Percentiles rank a stretch among this genome's conserved stretches.
Conservation (phyloP, 2,329 filamentous ascomycete species). For the Colletotrichum coccodes region DNA sequence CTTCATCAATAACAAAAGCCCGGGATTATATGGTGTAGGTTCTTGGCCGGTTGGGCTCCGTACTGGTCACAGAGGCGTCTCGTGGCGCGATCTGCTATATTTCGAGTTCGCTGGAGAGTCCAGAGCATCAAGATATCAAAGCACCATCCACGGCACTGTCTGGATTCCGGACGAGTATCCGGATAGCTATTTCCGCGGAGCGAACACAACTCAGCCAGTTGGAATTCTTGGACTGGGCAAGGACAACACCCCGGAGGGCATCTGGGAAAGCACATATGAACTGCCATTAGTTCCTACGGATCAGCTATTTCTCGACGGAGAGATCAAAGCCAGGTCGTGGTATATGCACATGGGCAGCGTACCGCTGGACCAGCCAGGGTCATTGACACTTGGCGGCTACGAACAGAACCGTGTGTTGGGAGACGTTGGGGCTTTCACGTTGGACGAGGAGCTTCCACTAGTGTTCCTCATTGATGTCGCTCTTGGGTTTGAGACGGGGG, state of each 20-base stretch:
- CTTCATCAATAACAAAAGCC: too few species aligned
- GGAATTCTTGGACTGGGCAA: not conserved
- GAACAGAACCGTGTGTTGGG: constrained; percentile 42
- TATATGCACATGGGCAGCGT: constrained; percentile 44
- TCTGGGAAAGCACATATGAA: too few species aligned
- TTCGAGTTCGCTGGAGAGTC: too few species aligned
- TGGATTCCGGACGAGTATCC: not conserved
- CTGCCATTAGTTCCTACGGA: too few species aligned
- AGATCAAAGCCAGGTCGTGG: not conserved
- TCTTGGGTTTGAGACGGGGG: constrained; percentile 36
- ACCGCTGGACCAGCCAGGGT: constrained; percentile 38
- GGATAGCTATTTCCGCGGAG: not conserved
- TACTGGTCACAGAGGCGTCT: too few species aligned
- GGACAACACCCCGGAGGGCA: too few species aligned
- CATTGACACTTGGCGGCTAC: constrained; percentile 45
- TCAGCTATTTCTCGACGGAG: not conserved
- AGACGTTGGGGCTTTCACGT: constrained; percentile 35
- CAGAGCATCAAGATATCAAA: too few species aligned
- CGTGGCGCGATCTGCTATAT: too few species aligned
- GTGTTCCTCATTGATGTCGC: constrained; percentile 32
- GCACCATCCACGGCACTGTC: too few species aligned
- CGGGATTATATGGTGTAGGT: too few species aligned
- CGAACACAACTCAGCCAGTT: not conserved
- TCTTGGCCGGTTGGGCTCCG: too few species aligned
- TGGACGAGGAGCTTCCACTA: constrained; percentile 21